Base-by-base conservation (phyloP, 208 protist genomes). In the Vickermania spadyakhi region DNA sequence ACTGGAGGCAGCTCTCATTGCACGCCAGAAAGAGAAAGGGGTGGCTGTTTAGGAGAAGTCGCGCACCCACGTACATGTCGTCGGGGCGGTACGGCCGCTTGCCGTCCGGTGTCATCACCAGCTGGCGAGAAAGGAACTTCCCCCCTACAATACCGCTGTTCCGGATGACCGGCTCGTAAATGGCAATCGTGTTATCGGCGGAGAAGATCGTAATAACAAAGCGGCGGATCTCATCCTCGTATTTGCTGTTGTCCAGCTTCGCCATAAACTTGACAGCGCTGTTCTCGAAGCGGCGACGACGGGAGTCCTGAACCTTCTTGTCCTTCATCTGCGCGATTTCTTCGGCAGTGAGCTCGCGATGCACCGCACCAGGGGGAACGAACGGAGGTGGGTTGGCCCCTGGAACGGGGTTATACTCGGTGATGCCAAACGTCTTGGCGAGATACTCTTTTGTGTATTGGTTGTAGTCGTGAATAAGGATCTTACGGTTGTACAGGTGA, bases 141-240 rank as follows among this genome's bases (percentile, higher is more conserved):
- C 95, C 95, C 14, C 93, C 95, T 25, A 96, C 77, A 67, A 97
- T 89, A 63, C 95, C 95, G 55, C 86, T 96, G 82, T 98, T 98
- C 31, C 93, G 87, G 49, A 84, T 71, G 11, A 90, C 74, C 2
- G 90, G 87, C 64, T 96, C 91, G 62, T 86, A 96, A 55, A 96
- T 96, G 50, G 83, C 69, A 29, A 98, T 51, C 41, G 90, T 97
- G 79, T 97, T 89, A 75, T 98, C 94, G 1, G 84, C 84, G 2
- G 91, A 79, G 75, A 89, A 94, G n/a, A 93, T 87, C 5, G 76
- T 69, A 13, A 98, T 59, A 18, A 98, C 89, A 60, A 98, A 98
- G 59, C 78, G 77, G 36, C 95, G 87, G 56, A 92, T 79, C 55
- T 77, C 68, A 66, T 98, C 95, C 30, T 88, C 80, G 53, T 80